Evolutionary conservation across 441 rosid genomes (phyloP).

Genomic region (Capsella rubella): DNA sequence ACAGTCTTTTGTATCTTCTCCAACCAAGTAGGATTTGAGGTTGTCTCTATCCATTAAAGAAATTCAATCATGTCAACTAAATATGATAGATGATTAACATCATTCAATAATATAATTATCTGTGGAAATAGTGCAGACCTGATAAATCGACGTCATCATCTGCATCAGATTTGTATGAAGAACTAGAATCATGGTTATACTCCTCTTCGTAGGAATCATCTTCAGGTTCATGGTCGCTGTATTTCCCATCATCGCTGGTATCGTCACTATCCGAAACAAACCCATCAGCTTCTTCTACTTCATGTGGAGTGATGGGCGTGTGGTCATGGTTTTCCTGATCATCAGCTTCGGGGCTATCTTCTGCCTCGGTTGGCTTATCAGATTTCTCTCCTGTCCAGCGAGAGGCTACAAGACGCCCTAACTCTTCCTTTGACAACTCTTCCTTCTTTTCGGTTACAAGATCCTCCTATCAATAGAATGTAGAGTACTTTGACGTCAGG

Average conservation of each 20-base stretch:
- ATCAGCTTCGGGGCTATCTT: slow-evolving; percentile 44
- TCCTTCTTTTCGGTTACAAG: slow-evolving; percentile 57
- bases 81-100: slow-evolving; percentile 16
- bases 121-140: slow-evolving; percentile 53
- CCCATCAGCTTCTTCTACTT: slow-evolving; percentile 65
- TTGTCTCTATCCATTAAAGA: slow-evolving; percentile 50
- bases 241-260: slow-evolving; percentile 54
- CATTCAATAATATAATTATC: slow-evolving; percentile 15
- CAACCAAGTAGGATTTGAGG: slow-evolving; percentile 77
- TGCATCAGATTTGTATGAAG: slow-evolving; percentile 63
- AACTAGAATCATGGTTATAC: slow-evolving; percentile 54
- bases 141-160: slow-evolving; percentile 67
- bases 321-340: slow-evolving; percentile 59
- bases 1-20: slow-evolving; percentile 85
- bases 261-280: slow-evolving; percentile 86
- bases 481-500: slow-evolving; percentile 24
- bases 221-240: slow-evolving; percentile 52
- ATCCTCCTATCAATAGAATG: slow-evolving; percentile 53
- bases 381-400: slow-evolving; percentile 92
- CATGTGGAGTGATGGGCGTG: slow-evolving; percentile 47
- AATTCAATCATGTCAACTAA: slow-evolving; percentile 30
- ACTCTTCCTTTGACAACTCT: slow-evolving; percentile 91
- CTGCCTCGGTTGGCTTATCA: slow-evolving; percentile 56
- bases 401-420: slow-evolving; percentile 95
- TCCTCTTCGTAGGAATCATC: slow-evolving; percentile 57